Conservation (phyloP, 805 yeast species). For the Yamadazyma kitorensis region DNA sequence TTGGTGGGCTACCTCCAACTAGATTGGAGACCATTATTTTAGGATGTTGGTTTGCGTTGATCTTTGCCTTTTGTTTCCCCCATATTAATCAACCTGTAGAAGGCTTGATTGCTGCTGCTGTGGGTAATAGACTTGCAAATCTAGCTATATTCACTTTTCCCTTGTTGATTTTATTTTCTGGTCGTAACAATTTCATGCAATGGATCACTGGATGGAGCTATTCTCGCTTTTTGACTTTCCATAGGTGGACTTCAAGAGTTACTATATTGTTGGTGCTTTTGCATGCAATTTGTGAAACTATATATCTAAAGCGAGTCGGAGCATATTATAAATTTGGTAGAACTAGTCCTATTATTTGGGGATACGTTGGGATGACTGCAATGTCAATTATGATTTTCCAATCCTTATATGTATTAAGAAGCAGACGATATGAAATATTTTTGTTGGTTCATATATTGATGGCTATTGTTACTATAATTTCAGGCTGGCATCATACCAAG, state of each 20-base stretch:
- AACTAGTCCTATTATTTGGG: constrained; percentile 26
- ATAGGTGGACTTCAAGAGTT: constrained; percentile 62
- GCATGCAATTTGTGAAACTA: constrained; percentile 58
- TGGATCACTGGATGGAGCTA: constrained; percentile 61
- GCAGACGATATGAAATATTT: constrained; percentile 36
- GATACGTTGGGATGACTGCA: constrained; percentile 35
- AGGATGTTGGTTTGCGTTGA: constrained; percentile 33
- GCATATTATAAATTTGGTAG: constrained; percentile 35
- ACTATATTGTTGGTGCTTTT: constrained; percentile 46
- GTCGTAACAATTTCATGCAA: constrained; percentile 70
- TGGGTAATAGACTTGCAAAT: constrained; percentile 48
- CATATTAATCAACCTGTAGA: constrained; percentile 24
- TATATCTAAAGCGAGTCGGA: constrained; percentile 6
- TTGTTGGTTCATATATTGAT: constrained; percentile 30
- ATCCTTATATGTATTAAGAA: constrained; percentile 29
- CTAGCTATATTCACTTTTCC: constrained; percentile 55
- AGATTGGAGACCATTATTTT: constrained; percentile 49
- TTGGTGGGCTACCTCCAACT: constrained; percentile 41
- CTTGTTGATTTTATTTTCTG: constrained; percentile 60
- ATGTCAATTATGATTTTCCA: constrained; percentile 29
- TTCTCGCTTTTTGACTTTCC: constrained; percentile 59
- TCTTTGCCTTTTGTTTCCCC: constrained; percentile 24
- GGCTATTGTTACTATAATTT: constrained; percentile 42
- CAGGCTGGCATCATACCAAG: constrained; percentile 42
- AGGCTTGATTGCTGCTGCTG: constrained; percentile 19